Evolutionary conservation across 2,329 filamentous ascomycete genomes (phyloP), one percentile per base, ranked within the genome.

Genomic region (Claviceps digitariae): DNA sequence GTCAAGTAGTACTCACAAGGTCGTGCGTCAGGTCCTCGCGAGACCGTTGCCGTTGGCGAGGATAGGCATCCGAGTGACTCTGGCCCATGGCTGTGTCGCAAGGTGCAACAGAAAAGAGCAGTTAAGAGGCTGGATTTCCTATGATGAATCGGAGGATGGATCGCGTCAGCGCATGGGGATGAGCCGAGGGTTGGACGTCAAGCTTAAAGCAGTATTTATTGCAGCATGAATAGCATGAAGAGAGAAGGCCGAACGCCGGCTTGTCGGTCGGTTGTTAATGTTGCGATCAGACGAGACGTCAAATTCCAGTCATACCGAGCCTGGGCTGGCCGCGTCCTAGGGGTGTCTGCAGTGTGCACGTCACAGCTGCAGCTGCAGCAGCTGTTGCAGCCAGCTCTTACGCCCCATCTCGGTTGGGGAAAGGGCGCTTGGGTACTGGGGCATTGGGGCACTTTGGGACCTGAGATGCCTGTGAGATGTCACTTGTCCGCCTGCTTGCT

Each of bases 21-120:
- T 76, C 69, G 54, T 70, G 70, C 21, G 69, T 71, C 55, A 80
- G 65, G 63, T 78, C 69, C 60, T 79, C 75, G 58, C 71, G 75
- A 54, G 77, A 75, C 58, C 69, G 71, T 57, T 65, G 41, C 44
- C 25, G 44, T 36, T 21, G 67, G 56, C 63, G 65, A 60, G 66
- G 66, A 47, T 61, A 67, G 64, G 74, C 71, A 58, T 72, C 70
- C 52, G 76, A 79, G 53, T 73, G 67, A 59, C 61, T 66, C 66
- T 79, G 77, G 54, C 77, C 77, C 77, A 80, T 56, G 60, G 54
- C 23, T n/a, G 31, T 25, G 50, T 40, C 15, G n/a, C n/a, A n/a
- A n/a, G n/a, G n/a, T 7, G 29, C n/a, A 15, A 27, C 12, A 23
- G 40, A 47, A 46, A 5, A 7, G n/a, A 27, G 1, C 15, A 27